These are phyloP conservation scores for Ustilaginoidea virens DNA, from an alignment of 2,329 filamentous ascomycete species.

Conservation along the genomic window DNA sequence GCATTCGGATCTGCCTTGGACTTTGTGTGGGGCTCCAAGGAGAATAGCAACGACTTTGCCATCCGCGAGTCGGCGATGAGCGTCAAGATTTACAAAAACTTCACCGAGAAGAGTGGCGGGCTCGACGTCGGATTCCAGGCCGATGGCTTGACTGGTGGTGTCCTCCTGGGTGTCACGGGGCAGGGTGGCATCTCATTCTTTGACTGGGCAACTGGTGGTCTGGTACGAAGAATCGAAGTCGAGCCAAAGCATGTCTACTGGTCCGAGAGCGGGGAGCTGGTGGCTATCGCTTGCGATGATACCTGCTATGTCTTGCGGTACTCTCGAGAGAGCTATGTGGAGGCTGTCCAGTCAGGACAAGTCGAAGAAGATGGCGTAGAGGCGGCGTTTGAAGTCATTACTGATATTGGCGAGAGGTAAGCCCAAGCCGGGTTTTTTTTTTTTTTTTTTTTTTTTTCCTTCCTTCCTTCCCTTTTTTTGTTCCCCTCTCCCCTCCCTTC, in stretches of 20 bases:
- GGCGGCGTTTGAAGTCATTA: conserved; percentile 89
- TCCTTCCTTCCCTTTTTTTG: too few species aligned
- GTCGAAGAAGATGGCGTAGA: conserved; percentile 88
- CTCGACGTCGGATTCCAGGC: conserved; percentile 92
- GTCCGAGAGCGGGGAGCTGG: conserved; percentile 91
- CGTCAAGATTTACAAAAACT: conserved; percentile 96
- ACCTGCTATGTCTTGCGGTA: conserved; percentile 89
- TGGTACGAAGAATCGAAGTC: conserved; percentile 84
- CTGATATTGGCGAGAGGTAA: conserved; percentile 81
- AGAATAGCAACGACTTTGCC: conserved; percentile 96
- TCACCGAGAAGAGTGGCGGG: conserved; percentile 77
- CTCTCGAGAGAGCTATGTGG: conserved; percentile 75
- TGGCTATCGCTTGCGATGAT: conserved; percentile 85
- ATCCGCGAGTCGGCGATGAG: conserved; percentile 89
- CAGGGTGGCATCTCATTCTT: conserved; percentile 92
- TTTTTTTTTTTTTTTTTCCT: too few species aligned
- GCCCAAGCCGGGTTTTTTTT: conserved; percentile 9
- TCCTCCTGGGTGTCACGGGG: conserved; percentile 85
- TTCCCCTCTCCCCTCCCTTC: too few species aligned
- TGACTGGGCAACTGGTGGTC: conserved; percentile 80
- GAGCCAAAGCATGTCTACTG: conserved; percentile 72
- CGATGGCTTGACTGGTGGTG: conserved; percentile 76
- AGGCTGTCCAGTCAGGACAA: conserved; percentile 66
- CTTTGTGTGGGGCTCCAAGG: conserved; percentile 93
- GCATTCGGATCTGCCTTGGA: conserved; percentile 90